These are phyloP conservation scores for Datura wrightii DNA, from an alignment of 257 asterid species.

Conservation along the genomic window DNA sequence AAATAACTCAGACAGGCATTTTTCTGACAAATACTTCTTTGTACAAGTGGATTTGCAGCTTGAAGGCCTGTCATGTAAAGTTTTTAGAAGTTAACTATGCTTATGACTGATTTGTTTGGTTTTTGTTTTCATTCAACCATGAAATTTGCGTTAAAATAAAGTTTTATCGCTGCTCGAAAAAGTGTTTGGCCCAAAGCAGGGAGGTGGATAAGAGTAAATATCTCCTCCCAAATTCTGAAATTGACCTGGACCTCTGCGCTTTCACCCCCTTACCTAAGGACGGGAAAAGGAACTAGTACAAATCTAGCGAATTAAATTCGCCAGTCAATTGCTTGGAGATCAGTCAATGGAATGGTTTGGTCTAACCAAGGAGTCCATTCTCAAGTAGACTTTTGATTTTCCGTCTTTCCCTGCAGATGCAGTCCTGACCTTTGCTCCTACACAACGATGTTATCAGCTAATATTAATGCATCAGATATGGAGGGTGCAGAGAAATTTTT, in stretches of 20 bases:
- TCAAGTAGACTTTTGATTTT: neutral
- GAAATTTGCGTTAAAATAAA: neutral
- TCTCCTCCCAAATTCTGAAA: neutral
- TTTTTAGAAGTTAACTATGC: neutral
- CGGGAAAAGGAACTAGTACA: neutral
- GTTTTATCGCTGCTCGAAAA: neutral
- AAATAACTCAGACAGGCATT: neutral
- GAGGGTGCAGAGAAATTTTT: constrained; percentile 93
- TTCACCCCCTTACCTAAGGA: neutral
- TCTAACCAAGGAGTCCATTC: neutral
- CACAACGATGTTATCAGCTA: constrained; percentile 89
- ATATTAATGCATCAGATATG: constrained; percentile 87
- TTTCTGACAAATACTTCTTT: neutral
- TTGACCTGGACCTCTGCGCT: neutral
- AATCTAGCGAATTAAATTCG: neutral
- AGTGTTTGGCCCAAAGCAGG: neutral
- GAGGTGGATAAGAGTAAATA: neutral
- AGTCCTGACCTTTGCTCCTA: constrained; percentile 89
- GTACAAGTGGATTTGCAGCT: neutral
- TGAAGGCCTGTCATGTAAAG: neutral
- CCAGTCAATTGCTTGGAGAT: neutral
- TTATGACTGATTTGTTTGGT: neutral
- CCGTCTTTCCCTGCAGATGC: constrained; percentile 50
- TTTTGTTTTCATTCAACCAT: neutral
- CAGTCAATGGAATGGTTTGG: neutral